Evolutionary conservation across 2,329 filamentous ascomycete genomes (phyloP), one percentile per base, ranked within the genome.

Genomic region (Pseudonectria foliicola): DNA sequence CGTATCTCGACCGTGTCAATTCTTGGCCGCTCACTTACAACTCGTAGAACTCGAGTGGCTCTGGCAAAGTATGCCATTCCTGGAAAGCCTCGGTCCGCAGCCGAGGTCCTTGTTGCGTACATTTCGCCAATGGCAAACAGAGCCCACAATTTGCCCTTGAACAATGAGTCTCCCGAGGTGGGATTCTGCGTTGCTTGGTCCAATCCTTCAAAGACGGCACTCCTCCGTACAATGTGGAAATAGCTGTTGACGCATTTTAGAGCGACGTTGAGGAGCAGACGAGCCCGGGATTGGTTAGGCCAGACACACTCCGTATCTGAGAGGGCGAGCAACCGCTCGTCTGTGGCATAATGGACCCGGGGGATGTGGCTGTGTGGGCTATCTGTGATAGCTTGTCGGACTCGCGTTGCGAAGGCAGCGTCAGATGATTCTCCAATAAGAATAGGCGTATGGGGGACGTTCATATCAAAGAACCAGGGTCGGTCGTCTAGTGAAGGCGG

Each of bases 111-210:
- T 0, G 58, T 61, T 0, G 66, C 67, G 21, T 67, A 69, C 23
- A 64, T 59, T 38, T 69, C 65, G 0, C 67, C 67, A 6, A 70
- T 54, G 0, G 67, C 67, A 39, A 70, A 66, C 3, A 70, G 29
- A 0, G 61, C 63, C 53, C 62, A 66, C 0, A 70, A 37, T 29
- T 67, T 67, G 41, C 62, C 63, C 10, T 54, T 57, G 0, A 56
- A 38, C 0, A 66, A 40, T 1, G 54, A 50, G 26, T 60, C 56
- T 5, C 50, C 54, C 10, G 54, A 57, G 6, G 49, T 43, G 3
- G 55, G 52, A 25, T 61, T 57, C 31, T 55, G 48, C n/a, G 65
- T 56, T 0, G 57, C 52, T 13, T 59, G 54, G 27, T 67, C 60
- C 0, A 70, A 40, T 1, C 52, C 51, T 3, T 59, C 56, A 0